Conservation (phyloP, 2,329 filamentous ascomycete genomes). For the Penicillium hordei region DNA sequence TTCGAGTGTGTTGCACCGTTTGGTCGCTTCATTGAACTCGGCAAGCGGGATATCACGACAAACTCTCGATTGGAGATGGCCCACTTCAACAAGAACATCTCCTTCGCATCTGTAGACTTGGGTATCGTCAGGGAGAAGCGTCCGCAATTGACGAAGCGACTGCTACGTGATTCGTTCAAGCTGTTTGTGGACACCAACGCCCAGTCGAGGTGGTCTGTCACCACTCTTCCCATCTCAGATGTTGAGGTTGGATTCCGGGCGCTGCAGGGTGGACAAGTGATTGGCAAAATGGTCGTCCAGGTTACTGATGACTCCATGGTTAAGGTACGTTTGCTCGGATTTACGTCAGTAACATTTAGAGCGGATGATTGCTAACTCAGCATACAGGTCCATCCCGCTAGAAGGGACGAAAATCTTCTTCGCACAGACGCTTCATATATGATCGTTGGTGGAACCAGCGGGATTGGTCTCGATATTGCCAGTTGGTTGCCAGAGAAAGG, state of each 20-base stretch:
- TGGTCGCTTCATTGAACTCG: slow-evolving; percentile 37
- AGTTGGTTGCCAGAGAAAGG: slow-evolving; percentile 52
- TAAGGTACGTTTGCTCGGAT: slow-evolving; percentile 16
- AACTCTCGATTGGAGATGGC: slow-evolving; percentile 48
- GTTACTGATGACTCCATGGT: slow-evolving; percentile 24
- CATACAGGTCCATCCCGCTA: slow-evolving; percentile 20
- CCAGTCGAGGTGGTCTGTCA: slow-evolving; percentile 21
- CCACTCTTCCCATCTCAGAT: slow-evolving; percentile 23
- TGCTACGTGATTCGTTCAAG: slow-evolving; percentile 26
- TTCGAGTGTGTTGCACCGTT: slow-evolving; percentile 33
- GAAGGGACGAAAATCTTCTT: slow-evolving; percentile 21
- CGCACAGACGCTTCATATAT: slow-evolving; percentile 50
- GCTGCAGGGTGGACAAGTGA: slow-evolving; percentile 26
- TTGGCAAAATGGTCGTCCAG: slow-evolving; percentile 27
- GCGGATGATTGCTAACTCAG: background rate
- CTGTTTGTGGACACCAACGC: slow-evolving; percentile 15
- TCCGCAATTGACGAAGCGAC: slow-evolving; percentile 23
- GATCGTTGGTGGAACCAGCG: slow-evolving; percentile 59
- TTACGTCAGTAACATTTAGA: background rate
- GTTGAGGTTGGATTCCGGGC: slow-evolving; percentile 27
- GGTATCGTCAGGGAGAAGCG: slow-evolving; percentile 25
- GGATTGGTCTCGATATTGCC: slow-evolving; percentile 56
- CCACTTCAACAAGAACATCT: slow-evolving; percentile 46
- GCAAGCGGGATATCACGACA: slow-evolving; percentile 34
- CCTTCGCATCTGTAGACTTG: slow-evolving; percentile 48